Percentiles rank a stretch among this genome's conserved stretches.
Conservation (phyloP, 257 asterid species). For the Ballota nigra region DNA sequence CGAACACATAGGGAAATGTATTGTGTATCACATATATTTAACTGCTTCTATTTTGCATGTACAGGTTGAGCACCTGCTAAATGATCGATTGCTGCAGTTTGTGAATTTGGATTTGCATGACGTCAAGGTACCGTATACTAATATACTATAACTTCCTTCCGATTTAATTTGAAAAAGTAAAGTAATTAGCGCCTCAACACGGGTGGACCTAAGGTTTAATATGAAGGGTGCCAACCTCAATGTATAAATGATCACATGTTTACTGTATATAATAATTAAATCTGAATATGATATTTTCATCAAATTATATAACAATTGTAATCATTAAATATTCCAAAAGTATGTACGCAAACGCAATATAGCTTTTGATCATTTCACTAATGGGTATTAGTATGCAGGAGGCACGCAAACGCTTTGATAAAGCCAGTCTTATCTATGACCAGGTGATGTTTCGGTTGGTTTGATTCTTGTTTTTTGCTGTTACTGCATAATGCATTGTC, state of each 20-base stretch:
- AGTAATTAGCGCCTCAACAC: background rate
- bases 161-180: background rate
- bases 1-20: background rate
- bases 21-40: constrained; percentile 1
- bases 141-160: background rate
- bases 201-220: background rate
- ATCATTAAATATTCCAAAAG: background rate
- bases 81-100: constrained; percentile 87
- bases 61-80: constrained; percentile 95
- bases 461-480: constrained; percentile 2
- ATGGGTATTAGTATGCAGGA: constrained; percentile 63
- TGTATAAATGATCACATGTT: background rate
- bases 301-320: background rate
- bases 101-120: constrained; percentile 91
- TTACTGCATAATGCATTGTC: constrained; percentile 3
- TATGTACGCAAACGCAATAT: background rate
- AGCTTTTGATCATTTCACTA: constrained; percentile 23
- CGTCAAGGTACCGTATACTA: constrained; percentile 70
- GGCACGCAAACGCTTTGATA: constrained; percentile 95
- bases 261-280: background rate
- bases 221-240: background rate
- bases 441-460: constrained; percentile 60
- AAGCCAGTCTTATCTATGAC: constrained; percentile 94
- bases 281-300: background rate
- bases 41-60: constrained; percentile 22